Evolutionary conservation across 2,329 filamentous ascomycete species (phyloP), one percentile per base, ranked within the genome.

Genomic region (Elsinoe necatrix): DNA sequence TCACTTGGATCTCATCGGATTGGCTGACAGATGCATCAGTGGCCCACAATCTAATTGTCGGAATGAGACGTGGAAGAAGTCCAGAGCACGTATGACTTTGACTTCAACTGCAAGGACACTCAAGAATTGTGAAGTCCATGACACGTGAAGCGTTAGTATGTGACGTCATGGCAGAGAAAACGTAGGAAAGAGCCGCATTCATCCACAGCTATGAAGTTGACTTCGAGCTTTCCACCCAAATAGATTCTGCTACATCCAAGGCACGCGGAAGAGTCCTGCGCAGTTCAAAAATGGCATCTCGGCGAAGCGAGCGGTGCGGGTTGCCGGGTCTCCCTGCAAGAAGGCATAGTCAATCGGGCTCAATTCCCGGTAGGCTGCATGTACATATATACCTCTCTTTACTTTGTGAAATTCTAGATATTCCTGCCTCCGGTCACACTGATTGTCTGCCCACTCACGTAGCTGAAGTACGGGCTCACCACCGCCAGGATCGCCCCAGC

Each of bases 391-490:
- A 12, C 34, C n/a, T n/a, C n/a, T n/a, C n/a, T n/a, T n/a, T n/a
- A n/a, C n/a, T n/a, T n/a, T n/a, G n/a, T n/a, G n/a, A n/a, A n/a
- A 14, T 3, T 3, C 68, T 78, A 83, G 69, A 82, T 83, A 65
- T 79, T 80, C 62, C 81, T 76, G 1, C 89, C 89, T 12, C 89
- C 89, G 4, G 88, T 93, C 54, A 93, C 88, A 74, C 84, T 87
- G 63, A 95, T 86, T 0, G 88, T 92, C 79, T 95, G 89, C 0
- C 90, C 89, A 60, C 80, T 85, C 3, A 95, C 88, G 73, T 95
- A 95, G 39, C 84, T 84, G 65, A 93, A 89, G 66, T 91, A 70
- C 25, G 90, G 89, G 67, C 87, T 92, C 1, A 84, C 87, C 25
- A 93, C 83, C 5, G 85, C 89, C 68, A 95, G 67, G 54, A 95